phyloP scores from a whole-genome alignment of 1,284 basidiomycete species.

The Heterobasidion irregulare region DNA sequence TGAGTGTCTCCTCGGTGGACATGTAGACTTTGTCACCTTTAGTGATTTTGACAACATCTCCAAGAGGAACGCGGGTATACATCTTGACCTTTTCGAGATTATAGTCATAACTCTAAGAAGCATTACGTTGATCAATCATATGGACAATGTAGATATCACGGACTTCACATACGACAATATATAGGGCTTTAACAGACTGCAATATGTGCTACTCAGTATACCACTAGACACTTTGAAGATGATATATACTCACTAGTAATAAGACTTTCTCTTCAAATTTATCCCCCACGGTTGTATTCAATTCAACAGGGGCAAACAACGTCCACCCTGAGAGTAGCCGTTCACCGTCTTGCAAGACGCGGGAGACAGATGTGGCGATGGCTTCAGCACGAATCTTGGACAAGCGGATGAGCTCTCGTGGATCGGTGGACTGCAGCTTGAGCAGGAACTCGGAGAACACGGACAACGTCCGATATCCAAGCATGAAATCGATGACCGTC shows the following conservation, averaged over 20 bases:
- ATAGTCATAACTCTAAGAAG: slow-evolving; percentile 77
- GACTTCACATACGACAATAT: slow-evolving; percentile 47
- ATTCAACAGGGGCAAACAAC: slow-evolving; percentile 74
- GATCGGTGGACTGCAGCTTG: slow-evolving; percentile 83
- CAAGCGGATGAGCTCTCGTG: slow-evolving; percentile 79
- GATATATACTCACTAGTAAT: slow-evolving; percentile 55
- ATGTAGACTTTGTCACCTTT: slow-evolving; percentile 49
- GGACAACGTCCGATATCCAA: slow-evolving; percentile 76
- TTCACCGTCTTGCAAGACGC: slow-evolving; percentile 80
- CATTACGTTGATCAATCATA: slow-evolving; percentile 4
- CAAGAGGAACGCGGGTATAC: slow-evolving; percentile 84
- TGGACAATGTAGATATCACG: neutral
- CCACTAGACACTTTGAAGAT: neutral
- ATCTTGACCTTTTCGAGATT: slow-evolving; percentile 84
- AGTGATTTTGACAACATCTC: slow-evolving; percentile 74
- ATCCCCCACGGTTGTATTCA: slow-evolving; percentile 63
- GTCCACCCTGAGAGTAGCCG: slow-evolving; percentile 85
- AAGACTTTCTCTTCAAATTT: slow-evolving; percentile 92
- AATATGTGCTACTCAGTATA: slow-evolving; percentile 2
- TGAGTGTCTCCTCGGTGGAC: neutral
- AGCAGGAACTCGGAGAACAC: slow-evolving; percentile 90
- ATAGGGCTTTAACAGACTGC: slow-evolving; percentile 58
- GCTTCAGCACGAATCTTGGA: slow-evolving; percentile 86
- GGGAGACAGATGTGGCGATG: slow-evolving; percentile 78
- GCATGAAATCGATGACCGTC: slow-evolving; percentile 88